These are phyloP conservation scores for Coemansia sp. DNA, from an alignment of 192 early-diverging fungal genomes.

Conservation along the genomic window DNA sequence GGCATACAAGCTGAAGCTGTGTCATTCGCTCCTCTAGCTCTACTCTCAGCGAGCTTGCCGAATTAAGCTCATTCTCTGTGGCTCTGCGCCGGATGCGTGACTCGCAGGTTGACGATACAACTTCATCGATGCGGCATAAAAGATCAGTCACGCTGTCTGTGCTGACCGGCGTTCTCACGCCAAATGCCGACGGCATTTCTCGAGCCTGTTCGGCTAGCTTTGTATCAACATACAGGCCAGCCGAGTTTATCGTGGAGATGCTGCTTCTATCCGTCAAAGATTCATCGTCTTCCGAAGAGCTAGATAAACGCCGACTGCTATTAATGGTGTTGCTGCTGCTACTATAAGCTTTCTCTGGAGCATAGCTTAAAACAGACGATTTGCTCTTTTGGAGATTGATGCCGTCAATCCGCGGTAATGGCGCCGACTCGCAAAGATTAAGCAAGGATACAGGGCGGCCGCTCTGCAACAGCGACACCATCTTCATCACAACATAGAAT, in stretches of 20 bases:
- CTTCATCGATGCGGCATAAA: slow-evolving; percentile 30
- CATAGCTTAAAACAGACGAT: slow-evolving; percentile 12
- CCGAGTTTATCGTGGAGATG: neutral
- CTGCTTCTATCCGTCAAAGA: neutral
- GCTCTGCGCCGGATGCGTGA: slow-evolving; percentile 8
- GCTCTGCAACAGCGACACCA: slow-evolving; percentile 33
- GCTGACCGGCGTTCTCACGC: slow-evolving; percentile 15
- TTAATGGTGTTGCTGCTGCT: slow-evolving; percentile 2
- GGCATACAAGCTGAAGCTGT: slow-evolving; percentile 20
- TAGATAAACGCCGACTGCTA: neutral
- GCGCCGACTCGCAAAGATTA: slow-evolving; percentile 11
- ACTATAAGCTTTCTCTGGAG: neutral
- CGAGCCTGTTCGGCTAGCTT: slow-evolving; percentile 13
- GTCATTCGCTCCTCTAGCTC: slow-evolving; percentile 28
- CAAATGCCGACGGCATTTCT: neutral
- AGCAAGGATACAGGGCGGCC: slow-evolving; percentile 14
- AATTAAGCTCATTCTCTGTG: slow-evolving; percentile 8
- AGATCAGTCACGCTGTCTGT: slow-evolving; percentile 42
- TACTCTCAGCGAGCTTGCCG: slow-evolving; percentile 6
- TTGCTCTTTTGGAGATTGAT: slow-evolving; percentile 5
- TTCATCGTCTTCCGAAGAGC: neutral
- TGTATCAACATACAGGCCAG: slow-evolving; percentile 14
- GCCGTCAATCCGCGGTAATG: slow-evolving; percentile 25
- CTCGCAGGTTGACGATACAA: slow-evolving; percentile 8
- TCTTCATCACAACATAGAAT: slow-evolving; percentile 34